A percentile compares a stretch with the other conserved stretches of the same genome.
Evolutionary conservation across 2,329 filamentous ascomycete species (phyloP).

Genomic region (Epichloe baconii): DNA sequence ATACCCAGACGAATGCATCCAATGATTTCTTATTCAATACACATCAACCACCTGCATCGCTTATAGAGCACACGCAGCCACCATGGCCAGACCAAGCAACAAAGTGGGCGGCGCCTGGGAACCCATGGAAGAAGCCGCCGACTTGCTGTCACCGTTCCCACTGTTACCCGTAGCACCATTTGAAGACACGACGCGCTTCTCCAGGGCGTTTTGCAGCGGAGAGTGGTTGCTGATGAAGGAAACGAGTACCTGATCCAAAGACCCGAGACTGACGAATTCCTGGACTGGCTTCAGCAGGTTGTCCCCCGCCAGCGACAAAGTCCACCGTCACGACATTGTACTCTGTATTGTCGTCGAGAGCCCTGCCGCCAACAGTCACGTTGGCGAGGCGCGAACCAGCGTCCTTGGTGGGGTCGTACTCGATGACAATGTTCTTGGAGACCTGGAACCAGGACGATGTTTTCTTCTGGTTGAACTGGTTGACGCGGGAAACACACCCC

Average conservation of each 20-base stretch:
- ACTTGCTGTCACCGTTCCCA: background rate
- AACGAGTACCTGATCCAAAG: slow-evolving; percentile 39
- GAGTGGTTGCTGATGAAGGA: slow-evolving; percentile 34
- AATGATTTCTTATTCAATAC: no score
- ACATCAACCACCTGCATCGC: background rate
- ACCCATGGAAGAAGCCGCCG: background rate
- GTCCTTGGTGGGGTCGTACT: slow-evolving; percentile 39
- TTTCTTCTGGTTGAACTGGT: slow-evolving; percentile 36
- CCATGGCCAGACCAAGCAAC: background rate
- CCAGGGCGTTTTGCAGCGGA: slow-evolving; percentile 36
- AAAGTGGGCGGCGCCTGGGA: background rate
- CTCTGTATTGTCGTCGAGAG: slow-evolving; percentile 29
- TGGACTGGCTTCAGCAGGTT: slow-evolving; percentile 37
- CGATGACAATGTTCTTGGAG: slow-evolving; percentile 40
- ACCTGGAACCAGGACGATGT: slow-evolving; percentile 50
- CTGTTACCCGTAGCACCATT: background rate
- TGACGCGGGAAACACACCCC: slow-evolving; percentile 41
- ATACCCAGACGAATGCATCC: no score
- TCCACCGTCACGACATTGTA: slow-evolving; percentile 51
- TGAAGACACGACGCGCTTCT: slow-evolving; percentile 22
- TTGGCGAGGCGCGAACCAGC: slow-evolving; percentile 38
- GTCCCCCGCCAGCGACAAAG: slow-evolving; percentile 49
- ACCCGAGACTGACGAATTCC: slow-evolving; percentile 34
- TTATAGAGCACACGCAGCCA: background rate
- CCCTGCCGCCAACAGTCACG: slow-evolving; percentile 34